Base-by-base conservation (phyloP, 2,329 filamentous ascomycete genomes). In the Achaetomium macrosporum region DNA sequence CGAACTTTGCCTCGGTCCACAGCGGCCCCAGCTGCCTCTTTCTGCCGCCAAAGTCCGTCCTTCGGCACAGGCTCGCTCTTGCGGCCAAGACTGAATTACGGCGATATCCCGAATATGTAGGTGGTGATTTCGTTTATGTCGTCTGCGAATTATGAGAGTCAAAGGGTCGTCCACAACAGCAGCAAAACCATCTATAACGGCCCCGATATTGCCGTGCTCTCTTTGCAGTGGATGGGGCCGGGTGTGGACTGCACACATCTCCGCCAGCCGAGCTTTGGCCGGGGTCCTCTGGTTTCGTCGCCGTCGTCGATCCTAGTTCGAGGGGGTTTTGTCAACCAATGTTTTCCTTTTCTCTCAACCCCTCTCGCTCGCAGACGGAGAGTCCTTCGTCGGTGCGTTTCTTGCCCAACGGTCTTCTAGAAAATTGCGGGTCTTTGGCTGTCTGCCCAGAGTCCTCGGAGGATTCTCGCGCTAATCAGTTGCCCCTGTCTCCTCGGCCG, bases 311-410 rank as follows among this genome's bases (percentile, higher is more conserved):
- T 56, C 61, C 61, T 62, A 66, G 69, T 70, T n/a, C 68, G 62
- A 64, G 63, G 69, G 68, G 74, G 74, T 75, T 69, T 75, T 68
- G 66, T 70, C 70, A 73, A 74, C 71, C 69, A 68, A 71, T 66
- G 70, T 71, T 70, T 66, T 67, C 54, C 36, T 53, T 59, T 58
- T 57, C 58, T 48, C 60, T n/a, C n/a, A n/a, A 46, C 64, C 64
- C 64, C 63, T 66, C 65, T 55, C 62, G 72, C 62, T 68, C 55
- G 63, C 61, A 20, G 31, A 47, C 45, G 53, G 54, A 58, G 61
- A 2, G 3, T 58, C 62, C 65, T 58, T 65, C 57, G 60, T 64
- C 65, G 67, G 65, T 66, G 67, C 63, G 64, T 70, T 69, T 70
- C 65, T 66, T 57, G 41, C 56, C 72, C 71, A 74, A 75, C 72